phyloP scores from a whole-genome alignment of 2,329 filamentous ascomycete genomes.

The Aspergillus oerlinghausenensis region DNA sequence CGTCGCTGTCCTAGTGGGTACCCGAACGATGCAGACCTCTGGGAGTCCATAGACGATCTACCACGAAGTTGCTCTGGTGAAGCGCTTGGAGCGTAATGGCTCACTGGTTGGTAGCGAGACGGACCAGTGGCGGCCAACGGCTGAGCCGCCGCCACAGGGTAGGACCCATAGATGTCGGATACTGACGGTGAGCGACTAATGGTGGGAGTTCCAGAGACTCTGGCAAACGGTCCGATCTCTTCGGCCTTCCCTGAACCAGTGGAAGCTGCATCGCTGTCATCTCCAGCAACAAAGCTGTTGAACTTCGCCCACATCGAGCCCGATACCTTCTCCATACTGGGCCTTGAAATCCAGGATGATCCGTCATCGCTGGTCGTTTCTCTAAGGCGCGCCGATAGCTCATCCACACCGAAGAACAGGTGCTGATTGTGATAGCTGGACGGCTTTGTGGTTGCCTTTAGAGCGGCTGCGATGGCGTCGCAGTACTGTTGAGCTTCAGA shows the following conservation, averaged over 20 bases:
- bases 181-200: constrained; percentile 70
- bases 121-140: constrained; percentile 29
- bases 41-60: constrained; percentile 47
- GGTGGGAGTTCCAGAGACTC: constrained; percentile 69
- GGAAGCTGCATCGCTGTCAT: constrained; percentile 67
- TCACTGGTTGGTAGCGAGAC: constrained; percentile 43
- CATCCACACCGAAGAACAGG: constrained; percentile 72
- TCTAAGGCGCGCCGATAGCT: constrained; percentile 75
- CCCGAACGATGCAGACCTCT: constrained; percentile 38
- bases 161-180: constrained; percentile 69
- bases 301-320: constrained; percentile 87
- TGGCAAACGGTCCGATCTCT: constrained; percentile 75
- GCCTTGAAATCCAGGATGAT: constrained; percentile 87
- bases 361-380: constrained; percentile 78
- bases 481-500: constrained; percentile 88
- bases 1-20: constrained; percentile 31
- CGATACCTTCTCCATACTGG: constrained; percentile 92
- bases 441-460: constrained; percentile 74
- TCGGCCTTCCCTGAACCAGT: constrained; percentile 54
- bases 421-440: constrained; percentile 80
- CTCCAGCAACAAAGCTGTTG: constrained; percentile 92
- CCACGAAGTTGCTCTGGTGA: constrained; percentile 50
- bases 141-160: constrained; percentile 36
- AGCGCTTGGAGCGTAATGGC: constrained; percentile 44
- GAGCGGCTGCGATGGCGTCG: constrained; percentile 70